Evolutionary conservation across 306 rosid genomes (phyloP).

Genomic region (Pterocarpus santalinus): DNA sequence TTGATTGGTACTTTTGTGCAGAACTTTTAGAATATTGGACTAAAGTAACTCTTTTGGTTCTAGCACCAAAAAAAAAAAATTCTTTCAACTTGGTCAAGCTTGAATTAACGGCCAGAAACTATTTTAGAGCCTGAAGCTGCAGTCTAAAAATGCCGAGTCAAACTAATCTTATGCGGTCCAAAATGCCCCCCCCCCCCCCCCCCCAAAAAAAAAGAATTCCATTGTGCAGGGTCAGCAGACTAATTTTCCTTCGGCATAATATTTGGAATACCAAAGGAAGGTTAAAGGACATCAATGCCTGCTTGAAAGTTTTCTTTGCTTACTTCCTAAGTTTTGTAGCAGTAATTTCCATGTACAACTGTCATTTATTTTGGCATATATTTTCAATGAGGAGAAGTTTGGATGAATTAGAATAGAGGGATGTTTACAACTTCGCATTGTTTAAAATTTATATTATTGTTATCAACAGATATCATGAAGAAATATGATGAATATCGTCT

Average conservation of each 20-base stretch:
- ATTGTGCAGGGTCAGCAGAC: not conserved
- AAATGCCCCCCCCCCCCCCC: not conserved
- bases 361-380: constrained; percentile 13
- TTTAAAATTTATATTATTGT: too few species aligned
- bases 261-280: constrained; percentile 1
- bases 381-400: not conserved
- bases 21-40: constrained; percentile 30
- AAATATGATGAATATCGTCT: constrained; percentile 19
- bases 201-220: not conserved
- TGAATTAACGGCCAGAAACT: constrained; percentile 16
- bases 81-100: not conserved
- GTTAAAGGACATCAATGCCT: not conserved
- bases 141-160: not conserved
- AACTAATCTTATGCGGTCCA: not conserved
- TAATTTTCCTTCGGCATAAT: not conserved
- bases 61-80: not conserved
- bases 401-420: constrained; percentile 32
- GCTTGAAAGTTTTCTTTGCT: not conserved
- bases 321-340: not conserved
- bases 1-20: not conserved
- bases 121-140: not conserved
- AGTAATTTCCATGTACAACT: constrained; percentile 18
- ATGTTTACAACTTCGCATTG: not conserved
- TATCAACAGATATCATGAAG: not conserved
- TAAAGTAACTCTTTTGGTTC: constrained; percentile 2